These are phyloP conservation scores for Colletotrichum abscissum DNA, from an alignment of 2,329 filamentous ascomycete genomes.

Conservation along the genomic window DNA sequence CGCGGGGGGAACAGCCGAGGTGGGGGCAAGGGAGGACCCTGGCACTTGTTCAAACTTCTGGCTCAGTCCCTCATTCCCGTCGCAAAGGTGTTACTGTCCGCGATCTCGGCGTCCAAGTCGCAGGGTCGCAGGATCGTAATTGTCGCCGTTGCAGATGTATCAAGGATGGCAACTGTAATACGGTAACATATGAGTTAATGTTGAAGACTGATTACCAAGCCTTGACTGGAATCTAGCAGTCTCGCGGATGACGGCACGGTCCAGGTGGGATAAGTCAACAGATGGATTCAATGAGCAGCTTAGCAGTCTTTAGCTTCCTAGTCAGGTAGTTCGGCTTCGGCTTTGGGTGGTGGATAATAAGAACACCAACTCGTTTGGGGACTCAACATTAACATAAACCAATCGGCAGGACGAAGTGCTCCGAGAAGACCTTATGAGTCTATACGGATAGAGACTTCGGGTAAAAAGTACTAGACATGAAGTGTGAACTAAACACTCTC, in stretches of 20 bases:
- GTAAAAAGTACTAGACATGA: neutral
- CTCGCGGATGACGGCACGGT: neutral
- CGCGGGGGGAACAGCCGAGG: slow-evolving; percentile 5
- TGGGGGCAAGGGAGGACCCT: neutral
- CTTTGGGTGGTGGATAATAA: neutral
- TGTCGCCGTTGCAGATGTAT: neutral
- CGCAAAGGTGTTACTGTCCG: neutral
- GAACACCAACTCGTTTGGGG: neutral
- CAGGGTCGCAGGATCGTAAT: neutral
- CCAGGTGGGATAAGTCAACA: neutral
- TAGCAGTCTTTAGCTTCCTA: neutral
- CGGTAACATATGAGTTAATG: neutral
- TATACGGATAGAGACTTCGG: neutral
- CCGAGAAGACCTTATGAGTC: neutral
- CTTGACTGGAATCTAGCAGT: no score
- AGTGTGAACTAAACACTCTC: no score
- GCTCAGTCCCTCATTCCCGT: neutral
- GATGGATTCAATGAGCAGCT: neutral
- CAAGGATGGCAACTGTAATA: neutral
- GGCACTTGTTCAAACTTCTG: neutral
- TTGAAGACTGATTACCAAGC: neutral
- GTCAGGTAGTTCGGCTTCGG: neutral
- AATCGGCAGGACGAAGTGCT: neutral
- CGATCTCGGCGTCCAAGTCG: neutral
- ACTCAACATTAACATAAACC: neutral